Evolutionary conservation across 306 rosid species (phyloP).

Genomic region (Vigna hirtella): DNA sequence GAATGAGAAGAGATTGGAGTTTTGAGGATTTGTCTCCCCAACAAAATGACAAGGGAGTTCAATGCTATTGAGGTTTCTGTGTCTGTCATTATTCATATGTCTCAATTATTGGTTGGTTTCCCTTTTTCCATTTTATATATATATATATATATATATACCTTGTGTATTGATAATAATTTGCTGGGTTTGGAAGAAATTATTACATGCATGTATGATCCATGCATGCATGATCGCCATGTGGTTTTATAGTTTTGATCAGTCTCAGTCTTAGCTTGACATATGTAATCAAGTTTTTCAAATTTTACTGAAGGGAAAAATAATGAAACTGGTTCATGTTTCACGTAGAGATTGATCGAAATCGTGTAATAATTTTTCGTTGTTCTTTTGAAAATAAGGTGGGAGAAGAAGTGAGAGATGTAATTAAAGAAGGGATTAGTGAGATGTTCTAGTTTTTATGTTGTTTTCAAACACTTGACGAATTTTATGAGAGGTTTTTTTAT

Average conservation of each 20-base stretch:
- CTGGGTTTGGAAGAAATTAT: not conserved
- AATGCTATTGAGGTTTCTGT: not conserved
- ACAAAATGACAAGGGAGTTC: constrained; percentile 36
- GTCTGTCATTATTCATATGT: not conserved
- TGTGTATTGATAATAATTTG: not conserved
- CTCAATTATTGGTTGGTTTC: not conserved
- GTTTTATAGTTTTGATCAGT: not conserved
- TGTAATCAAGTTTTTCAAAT: not conserved
- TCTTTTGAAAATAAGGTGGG: not conserved
- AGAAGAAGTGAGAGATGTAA: not conserved
- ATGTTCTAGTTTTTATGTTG: not conserved
- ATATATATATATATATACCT: not conserved
- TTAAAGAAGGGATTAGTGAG: not conserved
- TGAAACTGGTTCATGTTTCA: not conserved
- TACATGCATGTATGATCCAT: not conserved
- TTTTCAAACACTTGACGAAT: not conserved
- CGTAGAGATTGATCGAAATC: not conserved
- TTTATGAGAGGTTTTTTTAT: not conserved
- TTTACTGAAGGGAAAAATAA: not conserved
- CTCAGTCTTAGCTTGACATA: not conserved
- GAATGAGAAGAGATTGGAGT: constrained; percentile 89
- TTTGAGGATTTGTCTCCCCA: constrained; percentile 54
- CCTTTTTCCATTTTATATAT: not conserved
- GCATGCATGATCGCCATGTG: not conserved
- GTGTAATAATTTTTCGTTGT: not conserved